phyloP scores from a whole-genome alignment of 2,329 filamentous ascomycete species.

The Colletotrichum endophyticum region DNA sequence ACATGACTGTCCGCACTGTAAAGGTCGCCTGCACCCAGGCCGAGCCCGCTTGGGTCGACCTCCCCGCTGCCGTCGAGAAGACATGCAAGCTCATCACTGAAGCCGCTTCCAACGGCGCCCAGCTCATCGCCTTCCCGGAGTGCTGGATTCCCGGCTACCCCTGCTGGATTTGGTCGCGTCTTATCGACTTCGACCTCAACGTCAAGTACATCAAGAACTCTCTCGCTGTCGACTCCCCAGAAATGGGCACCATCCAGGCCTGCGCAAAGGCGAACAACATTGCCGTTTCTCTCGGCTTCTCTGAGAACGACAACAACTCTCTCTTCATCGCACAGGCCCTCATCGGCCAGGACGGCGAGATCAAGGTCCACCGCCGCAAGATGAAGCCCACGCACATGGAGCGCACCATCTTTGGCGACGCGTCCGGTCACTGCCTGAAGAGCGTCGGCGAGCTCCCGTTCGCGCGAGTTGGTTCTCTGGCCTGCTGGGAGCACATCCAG shows the following conservation, averaged over 20 bases:
- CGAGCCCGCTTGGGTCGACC: slow-evolving; percentile 66
- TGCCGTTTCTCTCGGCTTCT: slow-evolving; percentile 54
- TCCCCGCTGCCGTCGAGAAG: slow-evolving; percentile 58
- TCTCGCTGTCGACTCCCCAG: slow-evolving; percentile 41
- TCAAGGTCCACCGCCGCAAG: slow-evolving; percentile 48
- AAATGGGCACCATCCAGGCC: slow-evolving; percentile 47
- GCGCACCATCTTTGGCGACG: slow-evolving; percentile 42
- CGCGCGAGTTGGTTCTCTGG: slow-evolving; percentile 57
- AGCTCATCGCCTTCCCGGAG: slow-evolving; percentile 61
- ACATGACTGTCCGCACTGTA: not conserved
- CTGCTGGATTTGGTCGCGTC: slow-evolving; percentile 42
- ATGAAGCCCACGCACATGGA: slow-evolving; percentile 61
- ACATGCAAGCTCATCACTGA: slow-evolving; percentile 61
- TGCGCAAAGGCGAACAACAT: slow-evolving; percentile 46
- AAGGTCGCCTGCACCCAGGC: slow-evolving; percentile 58
- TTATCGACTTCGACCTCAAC: slow-evolving; percentile 30
- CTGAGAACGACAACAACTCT: slow-evolving; percentile 48
- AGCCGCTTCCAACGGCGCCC: slow-evolving; percentile 56
- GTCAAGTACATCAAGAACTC: slow-evolving; percentile 44
- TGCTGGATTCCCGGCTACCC: slow-evolving; percentile 62
- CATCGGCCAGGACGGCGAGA: slow-evolving; percentile 43
- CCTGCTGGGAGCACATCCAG: slow-evolving; percentile 64
- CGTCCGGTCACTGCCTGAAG: slow-evolving; percentile 26
- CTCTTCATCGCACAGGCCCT: slow-evolving; percentile 53
- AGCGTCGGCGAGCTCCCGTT: slow-evolving; percentile 55